Percentiles rank a stretch among this genome's conserved stretches.
Conservation (phyloP, 2,329 filamentous ascomycete species). For the Decorospora gaudefroyi region DNA sequence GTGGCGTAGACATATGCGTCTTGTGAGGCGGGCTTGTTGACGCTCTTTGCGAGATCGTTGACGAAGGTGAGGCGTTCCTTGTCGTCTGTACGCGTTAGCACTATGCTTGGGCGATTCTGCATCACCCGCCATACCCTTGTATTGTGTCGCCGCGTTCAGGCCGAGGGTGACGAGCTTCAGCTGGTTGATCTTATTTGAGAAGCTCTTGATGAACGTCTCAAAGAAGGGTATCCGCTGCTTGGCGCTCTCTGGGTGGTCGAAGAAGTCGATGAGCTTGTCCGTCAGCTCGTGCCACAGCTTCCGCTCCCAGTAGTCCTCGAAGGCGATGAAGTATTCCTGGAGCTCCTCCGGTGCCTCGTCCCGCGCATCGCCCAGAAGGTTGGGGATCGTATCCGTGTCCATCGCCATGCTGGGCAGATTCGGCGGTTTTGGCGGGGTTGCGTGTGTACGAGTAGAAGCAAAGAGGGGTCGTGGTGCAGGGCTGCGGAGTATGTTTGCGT, state of each 20-base stretch:
- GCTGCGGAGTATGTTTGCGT: slow-evolving; percentile 15
- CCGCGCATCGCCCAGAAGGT: slow-evolving; percentile 89
- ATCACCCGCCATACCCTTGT: slow-evolving; percentile 66
- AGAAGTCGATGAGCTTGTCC: slow-evolving; percentile 84
- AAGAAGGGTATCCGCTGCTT: slow-evolving; percentile 87
- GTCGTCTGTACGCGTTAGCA: slow-evolving; percentile 66
- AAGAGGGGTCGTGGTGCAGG: slow-evolving; percentile 7
- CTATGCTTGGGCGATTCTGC: background rate
- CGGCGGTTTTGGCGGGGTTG: background rate
- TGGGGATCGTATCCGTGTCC: slow-evolving; percentile 85
- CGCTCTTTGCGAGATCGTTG: slow-evolving; percentile 79
- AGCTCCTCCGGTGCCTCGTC: slow-evolving; percentile 85
- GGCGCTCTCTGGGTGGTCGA: slow-evolving; percentile 78
- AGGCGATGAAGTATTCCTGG: slow-evolving; percentile 83
- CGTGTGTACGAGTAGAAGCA: background rate
- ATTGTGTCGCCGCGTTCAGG: slow-evolving; percentile 83
- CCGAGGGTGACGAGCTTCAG: slow-evolving; percentile 93
- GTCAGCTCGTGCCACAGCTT: slow-evolving; percentile 99
- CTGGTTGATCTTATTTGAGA: slow-evolving; percentile 98
- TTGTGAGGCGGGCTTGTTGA: slow-evolving; percentile 89
- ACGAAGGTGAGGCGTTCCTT: slow-evolving; percentile 85
- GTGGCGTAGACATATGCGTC: slow-evolving; percentile 95
- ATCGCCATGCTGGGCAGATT: slow-evolving; percentile 57
- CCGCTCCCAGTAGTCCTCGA: slow-evolving; percentile 97
- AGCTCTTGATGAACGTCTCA: slow-evolving; percentile 92